These are phyloP conservation scores for Lipomyces spencermartinsiae DNA, from an alignment of 805 yeast species.

Conservation along the genomic window DNA sequence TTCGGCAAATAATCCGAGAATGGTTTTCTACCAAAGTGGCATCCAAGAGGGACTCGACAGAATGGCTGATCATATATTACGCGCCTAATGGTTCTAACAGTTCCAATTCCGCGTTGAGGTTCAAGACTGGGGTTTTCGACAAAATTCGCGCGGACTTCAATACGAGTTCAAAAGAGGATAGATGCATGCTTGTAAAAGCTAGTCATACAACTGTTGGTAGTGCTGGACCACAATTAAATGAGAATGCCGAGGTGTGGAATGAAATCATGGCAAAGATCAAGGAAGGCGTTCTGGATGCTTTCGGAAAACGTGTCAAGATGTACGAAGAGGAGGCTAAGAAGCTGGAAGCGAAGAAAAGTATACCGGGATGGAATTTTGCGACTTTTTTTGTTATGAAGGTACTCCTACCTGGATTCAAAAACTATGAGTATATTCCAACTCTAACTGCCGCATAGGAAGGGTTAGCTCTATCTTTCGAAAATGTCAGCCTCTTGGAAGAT, in stretches of 20 bases:
- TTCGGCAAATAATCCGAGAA: conserved; percentile 78
- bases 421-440: background rate
- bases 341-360: conserved; percentile 46
- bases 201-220: conserved; percentile 18
- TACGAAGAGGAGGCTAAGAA: conserved; percentile 52
- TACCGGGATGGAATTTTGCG: conserved; percentile 56
- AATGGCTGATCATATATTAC: conserved; percentile 66
- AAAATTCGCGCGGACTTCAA: conserved; percentile 62
- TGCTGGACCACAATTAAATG: conserved; percentile 42
- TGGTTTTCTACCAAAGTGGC: conserved; percentile 65
- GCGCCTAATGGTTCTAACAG: conserved; percentile 49
- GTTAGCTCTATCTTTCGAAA: conserved; percentile 59
- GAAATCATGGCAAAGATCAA: conserved; percentile 55
- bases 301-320: conserved; percentile 54
- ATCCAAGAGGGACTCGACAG: conserved; percentile 55
- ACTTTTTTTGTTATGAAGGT: conserved; percentile 51
- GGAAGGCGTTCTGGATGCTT: conserved; percentile 58
- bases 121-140: conserved; percentile 58
- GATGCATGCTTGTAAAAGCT: conserved; percentile 44
- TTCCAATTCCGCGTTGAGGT: conserved; percentile 45
- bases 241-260: conserved; percentile 60
- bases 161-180: conserved; percentile 46
- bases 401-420: background rate
- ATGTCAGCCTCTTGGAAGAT: conserved; percentile 65
- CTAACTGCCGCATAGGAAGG: conserved; percentile 46